Percentiles rank a stretch among this genome's conserved stretches.
Evolutionary conservation across 2,329 filamentous ascomycete species (phyloP).

Genomic region (Venturia carpophila): DNA sequence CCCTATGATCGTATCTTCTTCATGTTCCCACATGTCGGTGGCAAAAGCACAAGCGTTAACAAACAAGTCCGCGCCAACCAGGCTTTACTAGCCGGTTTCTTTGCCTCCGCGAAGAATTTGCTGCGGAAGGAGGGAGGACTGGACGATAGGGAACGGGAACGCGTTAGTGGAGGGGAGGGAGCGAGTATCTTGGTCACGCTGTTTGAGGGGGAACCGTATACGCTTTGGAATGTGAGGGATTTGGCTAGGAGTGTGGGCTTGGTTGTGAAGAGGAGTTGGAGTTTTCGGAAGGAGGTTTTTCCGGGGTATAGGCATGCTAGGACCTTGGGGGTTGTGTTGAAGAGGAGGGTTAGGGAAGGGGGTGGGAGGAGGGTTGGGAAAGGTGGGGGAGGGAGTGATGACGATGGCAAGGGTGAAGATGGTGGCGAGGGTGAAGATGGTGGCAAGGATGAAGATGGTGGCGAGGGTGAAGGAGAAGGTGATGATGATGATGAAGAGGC

Average conservation of each 20-base stretch:
- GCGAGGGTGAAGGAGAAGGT: constrained; percentile 28
- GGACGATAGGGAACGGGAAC: constrained; percentile 21
- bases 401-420: too few relatives aligned
- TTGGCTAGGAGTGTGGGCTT: constrained; percentile 70
- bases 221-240: constrained; percentile 89
- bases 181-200: constrained; percentile 67
- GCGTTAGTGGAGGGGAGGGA: neutral
- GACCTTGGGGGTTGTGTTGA: constrained; percentile 53
- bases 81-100: constrained; percentile 43
- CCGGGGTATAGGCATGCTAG: constrained; percentile 67
- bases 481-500: constrained; percentile 43
- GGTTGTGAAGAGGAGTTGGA: constrained; percentile 61
- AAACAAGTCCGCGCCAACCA: constrained; percentile 91
- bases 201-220: constrained; percentile 92
- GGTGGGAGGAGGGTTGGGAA: constrained; percentile 25
- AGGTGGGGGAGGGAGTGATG: constrained; percentile 41
- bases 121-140: constrained; percentile 23
- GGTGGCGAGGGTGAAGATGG: constrained; percentile 30
- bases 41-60: constrained; percentile 86
- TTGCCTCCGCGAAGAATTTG: constrained; percentile 32
- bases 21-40: constrained; percentile 96
- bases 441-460: constrained; percentile 41
- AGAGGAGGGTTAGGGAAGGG: constrained; percentile 10
- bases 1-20: constrained; percentile 68
- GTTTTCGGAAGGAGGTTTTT: constrained; percentile 59